A percentile compares a stretch with the other conserved stretches of the same genome.
Evolutionary conservation across 129 eudicot species (phyloP).

Genomic region (Centrapalus pauciflorus): DNA sequence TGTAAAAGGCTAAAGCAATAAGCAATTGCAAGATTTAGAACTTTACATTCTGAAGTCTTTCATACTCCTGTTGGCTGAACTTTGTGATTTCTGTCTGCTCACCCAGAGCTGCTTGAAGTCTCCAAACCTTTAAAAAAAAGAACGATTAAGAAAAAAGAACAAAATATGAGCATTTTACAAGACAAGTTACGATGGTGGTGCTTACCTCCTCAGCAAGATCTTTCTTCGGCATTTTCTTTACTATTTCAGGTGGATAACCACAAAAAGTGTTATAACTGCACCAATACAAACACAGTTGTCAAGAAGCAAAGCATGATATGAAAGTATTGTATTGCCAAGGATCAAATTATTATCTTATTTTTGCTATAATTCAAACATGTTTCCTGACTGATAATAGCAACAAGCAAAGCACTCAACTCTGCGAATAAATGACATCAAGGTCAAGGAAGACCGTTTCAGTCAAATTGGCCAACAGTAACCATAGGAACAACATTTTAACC

Average conservation of each 20-base stretch:
- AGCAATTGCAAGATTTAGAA: slow-evolving; percentile 19
- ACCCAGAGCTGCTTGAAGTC: slow-evolving; percentile 99
- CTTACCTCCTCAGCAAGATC: slow-evolving; percentile 98
- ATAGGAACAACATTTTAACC: no score
- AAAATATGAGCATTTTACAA: background rate
- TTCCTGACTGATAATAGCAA: no score
- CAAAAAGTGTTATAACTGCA: slow-evolving; percentile 84
- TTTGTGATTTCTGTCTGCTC: slow-evolving; percentile 96
- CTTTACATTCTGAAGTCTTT: slow-evolving; percentile 87
- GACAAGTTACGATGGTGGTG: background rate
- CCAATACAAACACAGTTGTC: background rate
- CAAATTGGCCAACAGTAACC: no score
- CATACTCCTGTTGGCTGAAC: slow-evolving; percentile 91
- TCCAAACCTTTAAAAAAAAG: slow-evolving; percentile 69
- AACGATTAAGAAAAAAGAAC: background rate
- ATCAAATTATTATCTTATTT: background rate
- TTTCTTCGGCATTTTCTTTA: slow-evolving; percentile 96
- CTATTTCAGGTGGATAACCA: slow-evolving; percentile 96
- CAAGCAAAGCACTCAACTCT: no score
- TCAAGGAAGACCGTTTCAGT: no score
- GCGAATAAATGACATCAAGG: no score
- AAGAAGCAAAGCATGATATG: background rate
- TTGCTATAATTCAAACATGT: background rate
- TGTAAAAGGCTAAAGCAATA: background rate
- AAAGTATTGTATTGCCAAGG: slow-evolving; percentile 2